Conservation (phyloP, 2,329 filamentous ascomycete species). For the Celoporthe dispersa region DNA sequence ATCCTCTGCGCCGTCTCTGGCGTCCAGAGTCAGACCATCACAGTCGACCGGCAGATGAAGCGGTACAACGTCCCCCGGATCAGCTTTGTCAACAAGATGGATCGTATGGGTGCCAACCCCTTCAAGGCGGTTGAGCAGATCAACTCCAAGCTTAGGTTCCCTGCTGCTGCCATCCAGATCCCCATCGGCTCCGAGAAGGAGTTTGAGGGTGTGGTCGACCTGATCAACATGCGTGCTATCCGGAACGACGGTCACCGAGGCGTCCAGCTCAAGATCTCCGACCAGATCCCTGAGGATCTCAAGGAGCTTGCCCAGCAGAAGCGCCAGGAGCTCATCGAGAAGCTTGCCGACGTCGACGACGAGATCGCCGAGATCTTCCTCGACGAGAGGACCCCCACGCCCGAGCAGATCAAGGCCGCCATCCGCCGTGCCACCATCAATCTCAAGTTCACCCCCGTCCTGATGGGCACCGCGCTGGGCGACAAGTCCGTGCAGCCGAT, state of each 20-base stretch:
- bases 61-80: constrained; percentile 95
- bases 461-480: constrained; percentile 94
- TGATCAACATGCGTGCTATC: constrained; percentile 89
- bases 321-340: constrained; percentile 86
- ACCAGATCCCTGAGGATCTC: constrained; percentile 83
- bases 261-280: constrained; percentile 73
- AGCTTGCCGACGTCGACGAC: constrained; percentile 94
- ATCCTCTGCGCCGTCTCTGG: constrained; percentile 97
- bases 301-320: constrained; percentile 79
- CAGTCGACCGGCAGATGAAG: constrained; percentile 97
- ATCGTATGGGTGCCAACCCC: constrained; percentile 96
- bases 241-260: constrained; percentile 89
- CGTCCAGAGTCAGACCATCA: constrained; percentile 97
- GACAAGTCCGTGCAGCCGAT: constrained; percentile 96
- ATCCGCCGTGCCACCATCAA: constrained; percentile 89
- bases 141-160: constrained; percentile 91
- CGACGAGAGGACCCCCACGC: constrained; percentile 80
- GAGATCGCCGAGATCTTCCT: constrained; percentile 96
- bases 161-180: constrained; percentile 90
- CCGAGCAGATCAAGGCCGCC: constrained; percentile 85
- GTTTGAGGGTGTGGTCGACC: constrained; percentile 89
- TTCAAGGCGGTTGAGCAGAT: constrained; percentile 98
- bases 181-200: constrained; percentile 92
- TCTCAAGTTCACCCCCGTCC: constrained; percentile 88
- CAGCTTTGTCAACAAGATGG: constrained; percentile 99